Percentiles rank a stretch among this genome's conserved stretches.
These are phyloP conservation scores for Termitomyces sp. DNA, from an alignment of 768 basidiomycete species.

Conservation along the genomic window DNA sequence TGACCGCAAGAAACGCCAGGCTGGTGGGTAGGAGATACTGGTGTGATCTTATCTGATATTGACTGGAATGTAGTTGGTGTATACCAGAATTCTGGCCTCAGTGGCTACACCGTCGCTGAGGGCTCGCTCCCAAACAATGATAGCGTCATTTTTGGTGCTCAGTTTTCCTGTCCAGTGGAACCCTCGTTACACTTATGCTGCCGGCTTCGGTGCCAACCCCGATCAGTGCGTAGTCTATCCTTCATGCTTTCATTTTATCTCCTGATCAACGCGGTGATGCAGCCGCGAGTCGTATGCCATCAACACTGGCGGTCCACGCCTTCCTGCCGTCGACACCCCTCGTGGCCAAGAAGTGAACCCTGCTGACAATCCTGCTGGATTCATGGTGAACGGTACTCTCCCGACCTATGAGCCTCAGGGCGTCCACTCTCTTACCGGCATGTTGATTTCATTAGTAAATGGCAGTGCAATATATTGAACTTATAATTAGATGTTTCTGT, in stretches of 20 bases:
- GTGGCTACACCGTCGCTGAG: constrained; percentile 36
- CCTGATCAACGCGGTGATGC: background rate
- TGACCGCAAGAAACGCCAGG: constrained; percentile 21
- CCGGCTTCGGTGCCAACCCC: constrained; percentile 39
- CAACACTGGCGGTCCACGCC: constrained; percentile 32
- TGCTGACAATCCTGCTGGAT: constrained; percentile 30
- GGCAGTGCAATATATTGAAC: background rate
- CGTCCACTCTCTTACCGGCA: constrained; percentile 38
- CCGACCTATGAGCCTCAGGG: constrained; percentile 31
- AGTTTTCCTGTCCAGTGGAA: constrained; percentile 44
- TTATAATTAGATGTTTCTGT: constrained; percentile 38
- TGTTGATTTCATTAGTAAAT: background rate
- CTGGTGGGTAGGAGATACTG: constrained; percentile 12
- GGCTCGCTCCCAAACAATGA: constrained; percentile 35
- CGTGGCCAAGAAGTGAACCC: constrained; percentile 31
- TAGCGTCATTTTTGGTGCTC: constrained; percentile 32
- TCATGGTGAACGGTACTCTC: constrained; percentile 34
- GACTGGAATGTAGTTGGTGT: constrained; percentile 27
- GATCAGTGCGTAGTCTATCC: constrained; percentile 32
- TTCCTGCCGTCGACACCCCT: constrained; percentile 26
- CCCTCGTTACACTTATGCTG: constrained; percentile 38
- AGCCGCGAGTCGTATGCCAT: constrained; percentile 35
- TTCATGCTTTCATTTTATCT: background rate
- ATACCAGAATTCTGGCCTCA: constrained; percentile 35
- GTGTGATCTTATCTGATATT: background rate